These are phyloP conservation scores for Boechera stricta DNA, from an alignment of 345 rosid genomes.

Conservation along the genomic window DNA sequence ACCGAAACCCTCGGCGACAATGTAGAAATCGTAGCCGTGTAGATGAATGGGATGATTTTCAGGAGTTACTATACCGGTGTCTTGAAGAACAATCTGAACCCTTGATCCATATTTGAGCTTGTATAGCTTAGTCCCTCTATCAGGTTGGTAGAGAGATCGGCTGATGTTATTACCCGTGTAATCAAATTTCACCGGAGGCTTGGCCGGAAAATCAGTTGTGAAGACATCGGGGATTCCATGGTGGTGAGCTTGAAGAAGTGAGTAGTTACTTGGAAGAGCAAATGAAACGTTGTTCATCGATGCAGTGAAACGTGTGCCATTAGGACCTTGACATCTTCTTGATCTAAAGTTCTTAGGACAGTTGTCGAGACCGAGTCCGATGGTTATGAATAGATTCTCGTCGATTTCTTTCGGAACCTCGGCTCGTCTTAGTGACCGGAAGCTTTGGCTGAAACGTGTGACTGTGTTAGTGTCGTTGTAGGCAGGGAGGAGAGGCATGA, in stretches of 20 bases:
- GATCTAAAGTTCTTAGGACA: constrained; percentile 65
- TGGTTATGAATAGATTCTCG: constrained; percentile 69
- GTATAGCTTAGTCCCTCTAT: constrained; percentile 70
- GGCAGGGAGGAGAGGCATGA: constrained; percentile 77
- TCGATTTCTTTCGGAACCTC: constrained; percentile 76
- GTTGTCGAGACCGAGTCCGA: constrained; percentile 76
- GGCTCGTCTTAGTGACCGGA: constrained; percentile 57
- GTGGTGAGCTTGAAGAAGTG: constrained; percentile 80
- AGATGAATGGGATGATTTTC: constrained; percentile 97
- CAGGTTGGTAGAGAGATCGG: constrained; percentile 71
- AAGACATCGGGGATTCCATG: constrained; percentile 72
- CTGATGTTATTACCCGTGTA: constrained; percentile 89
- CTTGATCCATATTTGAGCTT: constrained; percentile 72
- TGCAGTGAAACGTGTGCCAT: constrained; percentile 86
- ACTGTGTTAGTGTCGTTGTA: constrained; percentile 83
- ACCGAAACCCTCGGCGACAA: constrained; percentile 89
- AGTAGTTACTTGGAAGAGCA: constrained; percentile 68
- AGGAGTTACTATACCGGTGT: constrained; percentile 76
- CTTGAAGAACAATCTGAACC: constrained; percentile 87
- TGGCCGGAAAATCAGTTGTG: constrained; percentile 83
- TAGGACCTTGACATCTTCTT: constrained; percentile 85
- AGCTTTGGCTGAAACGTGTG: constrained; percentile 57
- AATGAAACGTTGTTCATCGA: constrained; percentile 91
- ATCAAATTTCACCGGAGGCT: constrained; percentile 71
- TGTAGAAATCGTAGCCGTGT: constrained; percentile 93